Evolutionary conservation across 495 filamentous ascomycete species (phyloP).

Genomic region (Xeromyces bisporus): DNA sequence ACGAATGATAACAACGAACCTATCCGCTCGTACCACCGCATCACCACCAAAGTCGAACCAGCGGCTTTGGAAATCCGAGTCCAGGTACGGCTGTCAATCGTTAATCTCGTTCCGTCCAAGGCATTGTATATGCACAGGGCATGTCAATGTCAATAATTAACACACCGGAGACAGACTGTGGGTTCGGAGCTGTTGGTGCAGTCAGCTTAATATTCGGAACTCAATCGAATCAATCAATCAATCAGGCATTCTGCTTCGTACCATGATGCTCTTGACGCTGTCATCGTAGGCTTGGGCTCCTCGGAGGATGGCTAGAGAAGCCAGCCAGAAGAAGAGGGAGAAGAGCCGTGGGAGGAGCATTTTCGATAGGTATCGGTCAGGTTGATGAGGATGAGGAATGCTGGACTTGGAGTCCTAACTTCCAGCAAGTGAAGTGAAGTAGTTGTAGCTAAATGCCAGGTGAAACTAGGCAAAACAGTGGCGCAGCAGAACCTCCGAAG

Average conservation of each 20-base stretch:
- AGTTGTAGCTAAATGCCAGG: no score
- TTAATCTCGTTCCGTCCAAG: conserved; percentile 10
- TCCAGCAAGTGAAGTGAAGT: no score
- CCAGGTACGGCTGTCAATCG: conserved; percentile 67
- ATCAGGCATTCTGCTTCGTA: conserved; percentile 18
- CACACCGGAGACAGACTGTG: conserved; percentile 47
- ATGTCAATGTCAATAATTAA: conserved; percentile 3
- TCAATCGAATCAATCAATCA: no score
- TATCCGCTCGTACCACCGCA: conserved; percentile 81
- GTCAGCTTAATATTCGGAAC: conserved; percentile 2
- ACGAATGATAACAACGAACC: no score
- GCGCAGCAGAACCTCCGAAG: no score
- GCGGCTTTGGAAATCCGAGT: conserved; percentile 95
- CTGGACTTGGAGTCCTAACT: no score
- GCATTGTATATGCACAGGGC: no score
- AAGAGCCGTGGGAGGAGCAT: conserved; percentile 27
- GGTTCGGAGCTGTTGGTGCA: conserved; percentile 45
- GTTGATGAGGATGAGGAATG: no score
- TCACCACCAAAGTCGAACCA: conserved; percentile 99
- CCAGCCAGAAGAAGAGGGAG: conserved; percentile 22
- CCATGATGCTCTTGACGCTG: conserved; percentile 41
- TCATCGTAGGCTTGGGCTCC: conserved; percentile 19
- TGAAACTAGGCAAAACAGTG: no score
- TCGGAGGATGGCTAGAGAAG: conserved; percentile 17
- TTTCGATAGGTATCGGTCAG: no score